A percentile compares a stretch with the other conserved stretches of the same genome.
phyloP scores from a whole-genome alignment of 805 yeast genomes.

The Schwanniomyces sp. region DNA sequence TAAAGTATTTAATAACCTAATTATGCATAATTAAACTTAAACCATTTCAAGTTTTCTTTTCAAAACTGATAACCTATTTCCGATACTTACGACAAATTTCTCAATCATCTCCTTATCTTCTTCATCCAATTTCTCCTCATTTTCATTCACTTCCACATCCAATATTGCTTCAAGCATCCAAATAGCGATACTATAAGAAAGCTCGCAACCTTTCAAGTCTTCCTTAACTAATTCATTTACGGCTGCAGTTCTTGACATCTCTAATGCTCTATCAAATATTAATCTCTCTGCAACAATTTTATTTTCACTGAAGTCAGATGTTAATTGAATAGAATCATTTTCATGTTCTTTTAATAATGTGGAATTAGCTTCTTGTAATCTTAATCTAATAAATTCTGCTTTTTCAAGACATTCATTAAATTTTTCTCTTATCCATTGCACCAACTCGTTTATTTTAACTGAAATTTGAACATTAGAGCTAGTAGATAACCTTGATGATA shows the following conservation, averaged over 20 bases:
- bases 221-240: constrained; percentile 78
- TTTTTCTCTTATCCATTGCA: constrained; percentile 88
- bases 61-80: constrained; percentile 72
- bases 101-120: constrained; percentile 77
- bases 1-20: constrained; percentile 1
- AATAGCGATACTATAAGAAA: constrained; percentile 85
- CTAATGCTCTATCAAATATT: constrained; percentile 90
- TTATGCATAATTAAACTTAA: background rate
- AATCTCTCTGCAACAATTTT: constrained; percentile 74
- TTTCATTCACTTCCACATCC: constrained; percentile 41
- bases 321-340: background rate
- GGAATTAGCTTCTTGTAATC: constrained; percentile 51
- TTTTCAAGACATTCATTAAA: constrained; percentile 87
- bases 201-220: constrained; percentile 75
- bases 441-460: constrained; percentile 59
- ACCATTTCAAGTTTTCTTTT: constrained; percentile 50
- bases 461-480: constrained; percentile 19
- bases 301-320: constrained; percentile 3
- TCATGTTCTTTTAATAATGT: constrained; percentile 21
- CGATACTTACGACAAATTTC: constrained; percentile 79
- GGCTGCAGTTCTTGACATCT: constrained; percentile 89
- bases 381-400: constrained; percentile 74
- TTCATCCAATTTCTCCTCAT: constrained; percentile 54
- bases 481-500: background rate
- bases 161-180: constrained; percentile 94